phyloP scores from a whole-genome alignment of 2,329 filamentous ascomycete species.

The Bimuria novae-zelandiae region DNA sequence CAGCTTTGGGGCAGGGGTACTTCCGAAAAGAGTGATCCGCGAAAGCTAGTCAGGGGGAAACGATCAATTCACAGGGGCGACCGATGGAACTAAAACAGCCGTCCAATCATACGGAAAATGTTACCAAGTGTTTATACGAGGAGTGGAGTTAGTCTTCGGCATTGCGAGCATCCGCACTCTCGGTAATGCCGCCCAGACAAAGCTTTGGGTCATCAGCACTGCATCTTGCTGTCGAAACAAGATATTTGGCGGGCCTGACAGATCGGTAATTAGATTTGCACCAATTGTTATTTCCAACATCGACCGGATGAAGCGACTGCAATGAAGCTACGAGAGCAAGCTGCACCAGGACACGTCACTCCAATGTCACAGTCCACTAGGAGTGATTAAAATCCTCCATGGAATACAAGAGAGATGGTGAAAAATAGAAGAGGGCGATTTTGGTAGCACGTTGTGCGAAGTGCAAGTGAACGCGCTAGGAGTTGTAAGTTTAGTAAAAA shows the following conservation, averaged over 20 bases:
- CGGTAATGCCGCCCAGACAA: background rate
- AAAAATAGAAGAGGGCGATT: too few relatives aligned
- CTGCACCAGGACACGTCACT: background rate
- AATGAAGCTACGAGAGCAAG: background rate
- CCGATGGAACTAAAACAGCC: background rate
- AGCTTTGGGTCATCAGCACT: background rate
- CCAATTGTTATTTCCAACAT: background rate
- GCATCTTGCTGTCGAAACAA: background rate
- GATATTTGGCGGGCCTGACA: background rate
- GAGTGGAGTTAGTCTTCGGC: background rate
- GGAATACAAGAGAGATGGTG: background rate
- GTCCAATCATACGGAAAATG: background rate
- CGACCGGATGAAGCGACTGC: background rate
- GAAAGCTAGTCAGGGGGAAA: background rate
- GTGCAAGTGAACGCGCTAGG: too few relatives aligned
- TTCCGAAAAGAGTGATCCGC: background rate
- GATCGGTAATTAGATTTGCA: background rate
- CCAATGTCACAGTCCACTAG: background rate
- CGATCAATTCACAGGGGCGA: background rate
- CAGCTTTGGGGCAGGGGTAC: background rate
- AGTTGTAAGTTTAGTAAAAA: too few relatives aligned
- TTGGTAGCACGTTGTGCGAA: too few relatives aligned
- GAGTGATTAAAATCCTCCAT: background rate
- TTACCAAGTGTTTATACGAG: constrained; percentile 1
- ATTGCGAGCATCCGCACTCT: background rate